phyloP scores from a whole-genome alignment of 2,329 filamentous ascomycete species.

The Colletotrichum cereale region DNA sequence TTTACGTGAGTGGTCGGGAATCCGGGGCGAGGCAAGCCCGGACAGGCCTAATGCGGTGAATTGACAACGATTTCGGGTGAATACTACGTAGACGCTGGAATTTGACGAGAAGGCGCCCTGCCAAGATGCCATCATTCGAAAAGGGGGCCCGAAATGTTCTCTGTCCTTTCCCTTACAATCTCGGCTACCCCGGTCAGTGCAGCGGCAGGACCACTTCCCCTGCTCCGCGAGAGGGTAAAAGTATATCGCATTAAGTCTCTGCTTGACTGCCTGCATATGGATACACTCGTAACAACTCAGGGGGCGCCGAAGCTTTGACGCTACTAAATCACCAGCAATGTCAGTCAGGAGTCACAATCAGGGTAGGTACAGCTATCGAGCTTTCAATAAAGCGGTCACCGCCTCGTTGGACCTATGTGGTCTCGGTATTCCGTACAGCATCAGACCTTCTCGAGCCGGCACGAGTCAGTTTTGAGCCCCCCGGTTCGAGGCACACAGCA shows the following conservation, averaged over 20 bases:
- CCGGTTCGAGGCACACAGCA: neutral
- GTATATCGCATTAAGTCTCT: conserved; percentile 16
- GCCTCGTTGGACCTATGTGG: neutral
- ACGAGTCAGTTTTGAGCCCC: neutral
- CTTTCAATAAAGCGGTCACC: neutral
- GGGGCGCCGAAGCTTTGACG: conserved; percentile 33
- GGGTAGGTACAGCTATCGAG: neutral
- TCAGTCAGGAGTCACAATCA: neutral
- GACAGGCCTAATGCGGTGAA: neutral
- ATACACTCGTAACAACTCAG: conserved; percentile 13
- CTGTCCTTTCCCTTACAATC: conserved; percentile 25
- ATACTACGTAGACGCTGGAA: neutral
- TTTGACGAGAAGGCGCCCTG: conserved; percentile 24
- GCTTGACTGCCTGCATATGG: conserved; percentile 18
- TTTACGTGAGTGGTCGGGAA: neutral
- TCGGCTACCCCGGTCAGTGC: conserved; percentile 33
- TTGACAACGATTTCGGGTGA: neutral
- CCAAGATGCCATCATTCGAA: conserved; percentile 24
- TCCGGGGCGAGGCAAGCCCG: conserved; percentile 12
- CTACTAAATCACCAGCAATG: conserved; percentile 24
- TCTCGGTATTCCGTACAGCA: neutral
- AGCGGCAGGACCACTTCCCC: conserved; percentile 17
- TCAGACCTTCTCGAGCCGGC: neutral
- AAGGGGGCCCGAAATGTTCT: conserved; percentile 22
- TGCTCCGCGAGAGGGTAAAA: conserved; percentile 1